Evolutionary conservation across 1,284 basidiomycete genomes (phyloP), one percentile per base, ranked within the genome.

Genomic region (Hemileia vastatrix): DNA sequence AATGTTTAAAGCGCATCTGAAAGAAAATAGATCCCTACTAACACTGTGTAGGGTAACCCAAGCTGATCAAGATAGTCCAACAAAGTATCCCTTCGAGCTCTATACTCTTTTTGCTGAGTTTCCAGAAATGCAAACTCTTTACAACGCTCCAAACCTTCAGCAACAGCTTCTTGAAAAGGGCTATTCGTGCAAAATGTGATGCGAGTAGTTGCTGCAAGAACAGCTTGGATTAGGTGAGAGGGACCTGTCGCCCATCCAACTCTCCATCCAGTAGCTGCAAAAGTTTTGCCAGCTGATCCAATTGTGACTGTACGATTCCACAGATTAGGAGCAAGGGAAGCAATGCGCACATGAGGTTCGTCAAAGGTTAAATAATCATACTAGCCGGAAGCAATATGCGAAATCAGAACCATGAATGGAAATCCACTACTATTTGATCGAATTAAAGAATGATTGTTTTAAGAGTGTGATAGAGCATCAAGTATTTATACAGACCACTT

Each of bases 221-320:
- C 86, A 1, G 94, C 90, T 40, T 80, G 80, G 63, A 95, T 87
- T 70, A 98, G 87, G 44, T 84, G 84, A 21, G 83, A 74, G 3
- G 91, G 89, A 4, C 88, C 95, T 67, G 98, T 86, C 13, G n/a
- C 72, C 74, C 68, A 55, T 61, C 94, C 95, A 23, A 98, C 84
- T 63, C 95, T 85, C 94, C 94, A 98, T 23, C 95, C 95, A 1
- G 95, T 99, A 6, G 90, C 90, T 15, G 94, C 89, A 76, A 99
- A 99, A n/a, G 90, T 85, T 80, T 78, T 74, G 44, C 72, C 88
- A 9, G 85, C 88, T 6, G 86, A 88, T 24, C 85, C 83, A 48
- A 90, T 84, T 1, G 88, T 90, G 57, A 91, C 80, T 0, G 89
- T 91, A 45, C 88, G 85, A 68, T 97, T 90, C 93, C 93, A 98